Base-by-base conservation (phyloP, 2,329 filamentous ascomycete genomes). In the Aureobasidium melanogenum region DNA sequence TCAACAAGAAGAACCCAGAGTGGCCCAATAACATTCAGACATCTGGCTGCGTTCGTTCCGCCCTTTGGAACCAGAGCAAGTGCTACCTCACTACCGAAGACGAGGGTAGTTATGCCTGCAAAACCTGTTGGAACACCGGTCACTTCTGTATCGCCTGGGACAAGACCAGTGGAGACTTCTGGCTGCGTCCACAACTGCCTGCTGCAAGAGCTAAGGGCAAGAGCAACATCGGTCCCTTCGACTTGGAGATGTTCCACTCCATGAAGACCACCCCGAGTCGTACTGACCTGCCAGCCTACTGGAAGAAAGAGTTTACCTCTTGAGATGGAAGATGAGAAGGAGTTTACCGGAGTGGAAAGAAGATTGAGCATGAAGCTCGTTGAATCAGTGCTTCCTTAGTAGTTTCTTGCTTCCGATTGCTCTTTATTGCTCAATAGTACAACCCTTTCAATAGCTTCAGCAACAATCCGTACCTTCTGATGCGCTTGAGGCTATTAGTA, bases 71-170 rank as follows among this genome's bases (percentile, higher is more conserved):
- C 41, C n/a, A 26, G 12, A 22, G 54, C 15, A 57, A 38, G 15
- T 57, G 54, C 19, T 46, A 57, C 15, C 54, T 57, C 39, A 57
- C 54, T 28, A n/a, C 12, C 3, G 28, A 46, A 2, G 4, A 10
- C 5, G 34, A 28, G 14, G 54, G 41, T 2, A 2, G 10, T 2
- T 57, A 34, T 9, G 39, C 54, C 3, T 57, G 54, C 41, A 57
- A 36, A 19, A 57, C 55, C 24, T 59, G 55, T 17, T 59, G 55
- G 55, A 59, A 59, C 22, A 59, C 55, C 17, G 30, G 32, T n/a
- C 30, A 38, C 10, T 32, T 59, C 24, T 59, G 55, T 14, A 28
- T 59, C 8, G 55, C 30, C 5, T 59, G 22, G 22, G 55, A 59
- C 22, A n/a, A 39, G n/a, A 10, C 14, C 2, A 22, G 15, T 10